phyloP scores from a whole-genome alignment of 352 stramenopile genomes.

The Globisporangium okanoganense region DNA sequence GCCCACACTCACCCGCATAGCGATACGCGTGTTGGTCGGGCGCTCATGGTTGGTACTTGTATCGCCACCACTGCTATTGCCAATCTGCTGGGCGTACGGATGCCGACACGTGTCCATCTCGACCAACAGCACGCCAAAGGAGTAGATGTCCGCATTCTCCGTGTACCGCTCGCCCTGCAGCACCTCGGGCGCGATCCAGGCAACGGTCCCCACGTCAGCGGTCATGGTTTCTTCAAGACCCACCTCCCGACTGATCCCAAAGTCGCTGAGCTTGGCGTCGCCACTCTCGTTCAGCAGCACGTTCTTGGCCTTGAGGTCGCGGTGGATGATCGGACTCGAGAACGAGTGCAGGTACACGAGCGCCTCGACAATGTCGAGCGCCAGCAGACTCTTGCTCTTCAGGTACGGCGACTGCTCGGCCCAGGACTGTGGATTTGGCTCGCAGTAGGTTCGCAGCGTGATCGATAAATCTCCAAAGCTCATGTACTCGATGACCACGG shows the following conservation, averaged over 20 bases:
- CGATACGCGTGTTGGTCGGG: conserved; percentile 19
- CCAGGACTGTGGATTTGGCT: conserved; percentile 10
- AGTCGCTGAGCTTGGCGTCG: conserved; percentile 47
- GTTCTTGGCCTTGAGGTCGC: conserved; percentile 48
- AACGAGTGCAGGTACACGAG: conserved; percentile 57
- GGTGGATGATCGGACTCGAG: conserved; percentile 40
- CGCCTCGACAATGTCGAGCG: conserved; percentile 42
- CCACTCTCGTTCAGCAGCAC: conserved; percentile 25
- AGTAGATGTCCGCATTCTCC: conserved; percentile 29
- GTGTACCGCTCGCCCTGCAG: conserved; percentile 26
- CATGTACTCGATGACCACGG: conserved; percentile 45
- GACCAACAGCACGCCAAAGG: conserved; percentile 31
- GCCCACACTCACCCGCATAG: conserved; percentile 19
- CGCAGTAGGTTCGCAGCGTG: conserved; percentile 19
- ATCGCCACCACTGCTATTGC: background rate
- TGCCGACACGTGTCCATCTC: conserved; percentile 36
- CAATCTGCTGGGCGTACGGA: conserved; percentile 25
- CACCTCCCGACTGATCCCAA: conserved; percentile 44
- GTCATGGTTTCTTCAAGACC: conserved; percentile 28
- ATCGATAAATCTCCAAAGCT: conserved; percentile 34
- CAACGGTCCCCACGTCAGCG: conserved; percentile 25
- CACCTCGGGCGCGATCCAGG: conserved; percentile 41
- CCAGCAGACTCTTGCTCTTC: conserved; percentile 33
- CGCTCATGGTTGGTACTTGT: background rate
- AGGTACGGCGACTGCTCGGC: background rate